Evolutionary conservation across 345 rosid species (phyloP).

Genomic region (Microcos paniculata): DNA sequence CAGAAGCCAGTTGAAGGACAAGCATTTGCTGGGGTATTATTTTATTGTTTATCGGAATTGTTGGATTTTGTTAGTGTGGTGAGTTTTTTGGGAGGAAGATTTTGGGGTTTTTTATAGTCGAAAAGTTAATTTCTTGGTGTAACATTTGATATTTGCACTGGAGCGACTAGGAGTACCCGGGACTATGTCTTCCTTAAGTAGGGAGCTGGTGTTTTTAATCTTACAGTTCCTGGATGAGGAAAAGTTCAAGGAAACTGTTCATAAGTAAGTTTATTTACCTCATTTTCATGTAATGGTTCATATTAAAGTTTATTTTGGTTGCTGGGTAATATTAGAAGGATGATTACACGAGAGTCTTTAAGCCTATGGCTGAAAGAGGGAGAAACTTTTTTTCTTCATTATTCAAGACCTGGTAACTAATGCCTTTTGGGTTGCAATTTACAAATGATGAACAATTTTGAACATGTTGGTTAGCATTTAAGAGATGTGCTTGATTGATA

Average conservation of each 20-base stretch:
- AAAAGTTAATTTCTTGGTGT: constrained; percentile 16
- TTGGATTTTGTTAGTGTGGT: constrained; percentile 7
- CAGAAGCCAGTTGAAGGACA: constrained; percentile 8
- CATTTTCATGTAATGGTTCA: not conserved
- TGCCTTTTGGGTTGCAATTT: not conserved
- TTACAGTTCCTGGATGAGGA: constrained; percentile 68
- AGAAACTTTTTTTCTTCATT: not conserved
- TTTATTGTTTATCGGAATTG: not conserved
- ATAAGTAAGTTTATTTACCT: constrained; percentile 42
- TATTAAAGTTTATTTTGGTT: not conserved
- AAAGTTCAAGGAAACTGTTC: constrained; percentile 60
- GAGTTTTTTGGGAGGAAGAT: not conserved
- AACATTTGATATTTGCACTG: constrained; percentile 34
- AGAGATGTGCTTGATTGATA: not conserved
- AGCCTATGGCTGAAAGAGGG: not conserved
- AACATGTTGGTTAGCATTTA: not conserved
- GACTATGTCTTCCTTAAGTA: constrained; percentile 65
- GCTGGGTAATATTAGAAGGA: constrained; percentile 1
- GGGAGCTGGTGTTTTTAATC: constrained; percentile 65
- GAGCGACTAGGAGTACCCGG: constrained; percentile 46
- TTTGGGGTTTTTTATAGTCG: not conserved
- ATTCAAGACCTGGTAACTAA: not conserved
- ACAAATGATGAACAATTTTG: not conserved
- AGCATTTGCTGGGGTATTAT: constrained; percentile 3
- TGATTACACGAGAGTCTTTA: not conserved